Percentiles rank a stretch among this genome's conserved stretches.
phyloP scores from a whole-genome alignment of 305 asterid genomes.

The Lippia alba region DNA sequence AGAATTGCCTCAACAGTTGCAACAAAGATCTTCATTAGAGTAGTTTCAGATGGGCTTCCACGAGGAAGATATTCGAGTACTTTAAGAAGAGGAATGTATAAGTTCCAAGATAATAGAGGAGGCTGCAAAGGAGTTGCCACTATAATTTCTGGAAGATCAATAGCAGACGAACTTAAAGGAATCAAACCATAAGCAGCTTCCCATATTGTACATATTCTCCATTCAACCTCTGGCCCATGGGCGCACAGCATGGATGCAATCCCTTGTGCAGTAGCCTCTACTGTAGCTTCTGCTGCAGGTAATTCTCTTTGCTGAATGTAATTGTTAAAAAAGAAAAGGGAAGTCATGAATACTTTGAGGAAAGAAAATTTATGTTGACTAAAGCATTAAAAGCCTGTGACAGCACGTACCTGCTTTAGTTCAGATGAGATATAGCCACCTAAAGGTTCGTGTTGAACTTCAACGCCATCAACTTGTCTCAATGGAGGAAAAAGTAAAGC shows the following conservation, averaged over 20 bases:
- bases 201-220: conserved; percentile 99
- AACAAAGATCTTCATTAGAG: conserved; percentile 98
- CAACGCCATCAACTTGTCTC: conserved; percentile 90
- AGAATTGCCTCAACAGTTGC: conserved; percentile 99
- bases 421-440: conserved; percentile 64
- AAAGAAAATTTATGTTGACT: conserved; percentile 21
- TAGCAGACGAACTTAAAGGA: conserved; percentile 92
- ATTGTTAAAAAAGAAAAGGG: conserved; percentile 13
- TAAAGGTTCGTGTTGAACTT: conserved; percentile 69
- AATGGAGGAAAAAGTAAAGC: conserved; percentile 95
- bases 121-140: conserved; percentile 97
- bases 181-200: conserved; percentile 99
- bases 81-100: conserved; percentile 93
- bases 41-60: conserved; percentile 96
- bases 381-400: conserved; percentile 31
- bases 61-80: conserved; percentile 98
- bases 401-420: conserved; percentile 66
- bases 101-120: conserved; percentile 89
- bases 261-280: conserved; percentile 99
- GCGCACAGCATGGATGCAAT: conserved; percentile 99
- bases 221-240: conserved; percentile 98
- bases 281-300: conserved; percentile 85
- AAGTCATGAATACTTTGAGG: conserved; percentile 28
- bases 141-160: conserved; percentile 94
- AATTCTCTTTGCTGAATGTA: conserved; percentile 67